Conservation (phyloP, 371 early-diverging fungal species). For the Apophysomyces variabilis region DNA sequence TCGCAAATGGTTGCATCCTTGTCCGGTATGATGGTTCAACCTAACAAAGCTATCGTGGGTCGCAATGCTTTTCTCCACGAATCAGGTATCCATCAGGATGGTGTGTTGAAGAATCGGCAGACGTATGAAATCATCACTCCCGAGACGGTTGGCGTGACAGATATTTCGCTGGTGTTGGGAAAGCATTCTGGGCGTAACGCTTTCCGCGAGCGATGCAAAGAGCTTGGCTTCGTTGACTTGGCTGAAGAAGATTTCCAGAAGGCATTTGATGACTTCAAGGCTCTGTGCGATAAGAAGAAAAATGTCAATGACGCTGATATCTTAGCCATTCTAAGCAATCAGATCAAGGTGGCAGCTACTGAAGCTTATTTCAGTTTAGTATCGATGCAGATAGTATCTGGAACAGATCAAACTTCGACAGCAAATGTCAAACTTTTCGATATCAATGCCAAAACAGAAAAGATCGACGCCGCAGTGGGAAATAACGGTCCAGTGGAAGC, state of each 20-base stretch:
- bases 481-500: slow-evolving; percentile 86
- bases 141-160: slow-evolving; percentile 86
- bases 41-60: slow-evolving; percentile 98
- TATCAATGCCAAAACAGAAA: slow-evolving; percentile 37
- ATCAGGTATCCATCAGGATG: slow-evolving; percentile 98
- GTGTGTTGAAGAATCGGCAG: slow-evolving; percentile 90
- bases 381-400: slow-evolving; percentile 76
- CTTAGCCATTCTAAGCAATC: slow-evolving; percentile 81
- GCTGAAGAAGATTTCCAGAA: slow-evolving; percentile 70
- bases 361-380: slow-evolving; percentile 58
- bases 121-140: slow-evolving; percentile 97
- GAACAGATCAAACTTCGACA: slow-evolving; percentile 72
- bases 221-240: slow-evolving; percentile 78
- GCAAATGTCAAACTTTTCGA: slow-evolving; percentile 74
- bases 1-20: slow-evolving; percentile 88
- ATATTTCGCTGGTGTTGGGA: slow-evolving; percentile 86
- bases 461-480: slow-evolving; percentile 80
- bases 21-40: slow-evolving; percentile 93
- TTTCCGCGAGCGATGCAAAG: slow-evolving; percentile 79
- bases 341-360: slow-evolving; percentile 27
- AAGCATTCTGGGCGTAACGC: slow-evolving; percentile 97
- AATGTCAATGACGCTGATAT: slow-evolving; percentile 91
- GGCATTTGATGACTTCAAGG: slow-evolving; percentile 88
- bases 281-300: slow-evolving; percentile 90
- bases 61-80: slow-evolving; percentile 97